These are phyloP conservation scores for Hippophae gyantsensis DNA, from an alignment of 306 rosid species.

Conservation along the genomic window DNA sequence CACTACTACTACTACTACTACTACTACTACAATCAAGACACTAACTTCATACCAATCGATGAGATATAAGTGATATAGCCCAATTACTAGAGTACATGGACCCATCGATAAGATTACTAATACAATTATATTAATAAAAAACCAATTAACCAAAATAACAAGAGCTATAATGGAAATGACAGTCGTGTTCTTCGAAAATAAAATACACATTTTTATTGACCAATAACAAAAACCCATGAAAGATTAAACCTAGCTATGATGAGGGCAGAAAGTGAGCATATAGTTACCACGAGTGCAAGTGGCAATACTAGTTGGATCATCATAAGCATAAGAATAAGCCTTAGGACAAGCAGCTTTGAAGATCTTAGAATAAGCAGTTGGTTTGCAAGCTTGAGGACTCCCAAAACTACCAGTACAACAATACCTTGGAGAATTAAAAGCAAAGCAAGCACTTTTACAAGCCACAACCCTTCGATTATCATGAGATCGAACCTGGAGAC, in stretches of 20 bases:
- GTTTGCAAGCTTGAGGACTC: slow-evolving; percentile 76
- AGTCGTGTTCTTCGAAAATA: too few relatives aligned
- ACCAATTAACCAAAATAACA: too few relatives aligned
- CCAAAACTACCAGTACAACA: slow-evolving; percentile 83
- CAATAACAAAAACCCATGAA: not conserved
- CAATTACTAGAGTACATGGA: too few relatives aligned
- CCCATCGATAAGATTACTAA: too few relatives aligned
- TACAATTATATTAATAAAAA: too few relatives aligned
- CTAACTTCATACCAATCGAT: too few relatives aligned
- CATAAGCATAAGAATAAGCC: slow-evolving; percentile 88
- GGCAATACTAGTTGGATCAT: slow-evolving; percentile 88
- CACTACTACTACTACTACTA: too few relatives aligned
- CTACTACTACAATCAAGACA: too few relatives aligned
- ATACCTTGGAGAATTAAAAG: slow-evolving; percentile 71
- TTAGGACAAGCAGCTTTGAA: slow-evolving; percentile 85
- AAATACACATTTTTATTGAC: not conserved
- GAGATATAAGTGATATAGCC: too few relatives aligned
- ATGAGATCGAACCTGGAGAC: slow-evolving; percentile 63
- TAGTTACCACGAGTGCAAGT: slow-evolving; percentile 74
- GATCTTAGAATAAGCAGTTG: slow-evolving; percentile 75
- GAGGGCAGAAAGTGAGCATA: slow-evolving; percentile 77
- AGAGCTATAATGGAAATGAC: too few relatives aligned
- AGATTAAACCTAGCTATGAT: slow-evolving; percentile 18
- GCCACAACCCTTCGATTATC: slow-evolving; percentile 63
- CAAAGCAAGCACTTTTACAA: slow-evolving; percentile 77